Conservation (phyloP, 2,329 filamentous ascomycete genomes). For the Aspergillus quadrilineatus region DNA sequence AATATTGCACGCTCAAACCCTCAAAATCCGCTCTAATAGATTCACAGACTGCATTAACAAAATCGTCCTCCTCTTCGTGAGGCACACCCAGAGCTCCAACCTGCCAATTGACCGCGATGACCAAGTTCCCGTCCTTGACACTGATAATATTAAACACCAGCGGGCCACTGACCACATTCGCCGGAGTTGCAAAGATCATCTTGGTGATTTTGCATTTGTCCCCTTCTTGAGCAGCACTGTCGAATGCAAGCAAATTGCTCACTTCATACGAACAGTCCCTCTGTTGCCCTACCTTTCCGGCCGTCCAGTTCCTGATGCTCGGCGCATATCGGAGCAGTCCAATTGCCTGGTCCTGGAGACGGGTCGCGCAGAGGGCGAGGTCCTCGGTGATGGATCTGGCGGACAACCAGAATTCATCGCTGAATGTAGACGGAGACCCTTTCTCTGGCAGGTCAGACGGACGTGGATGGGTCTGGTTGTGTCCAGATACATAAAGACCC, state of each 20-base stretch:
- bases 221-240: constrained; percentile 8
- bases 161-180: constrained; percentile 37
- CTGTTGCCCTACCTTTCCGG: constrained; percentile 37
- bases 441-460: neutral
- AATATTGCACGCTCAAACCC: neutral
- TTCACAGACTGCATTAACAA: constrained; percentile 19
- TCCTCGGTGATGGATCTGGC: constrained; percentile 32
- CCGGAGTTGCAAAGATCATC: constrained; percentile 49
- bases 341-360: constrained; percentile 42
- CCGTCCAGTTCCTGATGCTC: constrained; percentile 43
- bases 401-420: constrained; percentile 33
- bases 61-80: constrained; percentile 23
- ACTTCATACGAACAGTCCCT: constrained; percentile 47
- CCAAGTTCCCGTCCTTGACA: constrained; percentile 40
- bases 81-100: constrained; percentile 42
- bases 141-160: constrained; percentile 46
- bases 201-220: constrained; percentile 28
- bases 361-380: constrained; percentile 33
- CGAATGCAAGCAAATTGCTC: constrained; percentile 47
- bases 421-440: neutral
- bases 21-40: neutral
- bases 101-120: constrained; percentile 46
- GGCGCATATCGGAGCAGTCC: constrained; percentile 45
- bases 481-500: constrained; percentile 37
- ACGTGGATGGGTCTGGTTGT: constrained; percentile 27